Evolutionary conservation across 2,329 filamentous ascomycete species (phyloP), one percentile per base, ranked within the genome.

Genomic region (Colletotrichum truncatum): DNA sequence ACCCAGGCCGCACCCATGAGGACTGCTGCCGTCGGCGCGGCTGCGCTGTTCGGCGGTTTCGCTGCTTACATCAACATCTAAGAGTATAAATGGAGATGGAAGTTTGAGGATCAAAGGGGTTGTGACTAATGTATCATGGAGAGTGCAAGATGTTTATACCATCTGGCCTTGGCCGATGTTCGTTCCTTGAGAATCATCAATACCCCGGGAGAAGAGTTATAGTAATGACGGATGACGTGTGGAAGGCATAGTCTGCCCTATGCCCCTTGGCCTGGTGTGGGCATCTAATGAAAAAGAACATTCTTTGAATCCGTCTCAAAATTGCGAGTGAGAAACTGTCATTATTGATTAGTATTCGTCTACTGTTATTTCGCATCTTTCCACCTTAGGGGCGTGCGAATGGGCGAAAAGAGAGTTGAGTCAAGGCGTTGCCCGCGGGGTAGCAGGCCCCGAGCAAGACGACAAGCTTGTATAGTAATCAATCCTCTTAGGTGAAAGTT

Each of bases 31-130:
- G 72, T 85, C 5, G 83, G 82, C 41, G 77, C 78, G 32, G 82
- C 78, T 34, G 83, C 81, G 2, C 68, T 85, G 10, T 78, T 86
- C 48, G 84, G 82, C 57, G 79, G 76, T 39, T 82, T 78, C 49
- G 81, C 80, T 41, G 76, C 70, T 2, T 63, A 70, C 41, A 59
- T 64, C 28, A 72, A 69, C 41, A 54, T 69, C 9, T 69, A 62
- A 69, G 36, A 41, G n/a, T 7, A 41, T 4, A 3, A 7, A 10
- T 41, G 16, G 14, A 41, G 14, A n/a, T 38, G 34, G 11, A 38
- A 4, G 34, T 38, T 4, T 6, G 34, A n/a, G 16, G 11, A 38
- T 38, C 12, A 38, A n/a, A n/a, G n/a, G 45, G 3, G 12, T 11
- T 12, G 18, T 12, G 36, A 7, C 9, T 14, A 30, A 25, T 32